Conservation (phyloP, 768 basidiomycete genomes). For the Leucosporidium scottii region DNA sequence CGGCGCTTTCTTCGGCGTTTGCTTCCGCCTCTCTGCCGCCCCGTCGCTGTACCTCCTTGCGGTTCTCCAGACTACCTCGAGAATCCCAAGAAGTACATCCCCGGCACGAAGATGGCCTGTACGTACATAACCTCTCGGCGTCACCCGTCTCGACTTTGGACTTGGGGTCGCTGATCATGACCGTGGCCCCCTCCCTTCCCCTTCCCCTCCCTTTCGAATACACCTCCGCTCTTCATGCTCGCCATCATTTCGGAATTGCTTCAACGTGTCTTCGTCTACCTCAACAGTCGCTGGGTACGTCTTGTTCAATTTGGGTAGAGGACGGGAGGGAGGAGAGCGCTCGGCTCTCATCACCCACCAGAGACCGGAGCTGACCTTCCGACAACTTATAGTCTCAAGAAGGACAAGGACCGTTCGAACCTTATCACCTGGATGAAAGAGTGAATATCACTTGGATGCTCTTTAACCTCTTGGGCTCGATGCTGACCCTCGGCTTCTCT, state of each 20-base stretch:
- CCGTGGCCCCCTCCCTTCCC: no score
- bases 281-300: conserved; percentile 1
- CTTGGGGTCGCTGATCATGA: conserved; percentile 37
- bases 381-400: conserved; percentile 75
- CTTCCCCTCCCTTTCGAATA: no score
- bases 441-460: not conserved
- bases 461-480: not conserved
- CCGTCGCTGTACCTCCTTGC: not conserved
- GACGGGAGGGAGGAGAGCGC: not conserved
- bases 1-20: not conserved
- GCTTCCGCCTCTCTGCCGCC: no score
- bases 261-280: conserved; percentile 46
- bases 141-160: not conserved
- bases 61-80: conserved; percentile 48
- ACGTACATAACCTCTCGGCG: not conserved
- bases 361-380: conserved; percentile 79
- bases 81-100: conserved; percentile 83
- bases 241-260: conserved; percentile 48
- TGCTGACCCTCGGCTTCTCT: not conserved
- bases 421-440: conserved; percentile 64
- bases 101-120: conserved; percentile 26
- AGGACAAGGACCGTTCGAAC: conserved; percentile 91
- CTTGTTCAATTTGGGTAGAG: not conserved
- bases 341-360: no score
- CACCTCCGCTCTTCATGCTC: no score